Evolutionary conservation across 169 alveolate species (phyloP).

Genomic region (Cryptosporidium ryanae): DNA sequence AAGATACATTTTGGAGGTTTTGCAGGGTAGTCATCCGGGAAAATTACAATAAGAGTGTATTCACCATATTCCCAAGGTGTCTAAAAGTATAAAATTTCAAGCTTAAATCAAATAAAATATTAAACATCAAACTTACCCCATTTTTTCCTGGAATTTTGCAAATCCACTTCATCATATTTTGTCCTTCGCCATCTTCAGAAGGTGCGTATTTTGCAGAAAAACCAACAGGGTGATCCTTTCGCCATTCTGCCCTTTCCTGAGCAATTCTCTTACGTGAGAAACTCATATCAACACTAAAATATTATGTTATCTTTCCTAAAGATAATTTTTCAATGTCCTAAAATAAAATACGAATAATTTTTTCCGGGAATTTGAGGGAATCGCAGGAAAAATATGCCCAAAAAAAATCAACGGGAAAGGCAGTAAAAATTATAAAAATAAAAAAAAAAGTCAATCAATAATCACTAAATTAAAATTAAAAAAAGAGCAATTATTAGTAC

Average conservation of each 20-base stretch:
- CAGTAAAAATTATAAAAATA: not conserved
- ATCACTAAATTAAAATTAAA: not conserved
- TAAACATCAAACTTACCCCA: conserved; percentile 80
- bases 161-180: conserved; percentile 94
- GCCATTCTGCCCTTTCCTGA: conserved; percentile 95
- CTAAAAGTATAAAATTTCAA: conserved; percentile 13
- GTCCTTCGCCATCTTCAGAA: conserved; percentile 91
- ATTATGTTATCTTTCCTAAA: not conserved
- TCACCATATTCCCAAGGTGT: conserved; percentile 98
- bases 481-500: too few species aligned
- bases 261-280: conserved; percentile 90
- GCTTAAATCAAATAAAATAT: not conserved
- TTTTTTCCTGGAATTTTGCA: conserved; percentile 96
- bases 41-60: conserved; percentile 96
- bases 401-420: too few species aligned
- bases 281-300: conserved; percentile 76
- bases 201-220: conserved; percentile 95
- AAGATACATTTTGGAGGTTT: conserved; percentile 99
- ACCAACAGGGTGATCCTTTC: conserved; percentile 97
- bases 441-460: not conserved
- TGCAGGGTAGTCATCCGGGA: conserved; percentile 98
- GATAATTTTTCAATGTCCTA: not conserved
- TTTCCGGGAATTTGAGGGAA: not conserved
- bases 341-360: conserved; percentile 3
- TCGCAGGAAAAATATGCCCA: not conserved